Percentiles rank a stretch among this genome's conserved stretches.
These are phyloP conservation scores for Xerocomellus amylosporus DNA, from an alignment of 768 basidiomycete genomes.

Conservation along the genomic window DNA sequence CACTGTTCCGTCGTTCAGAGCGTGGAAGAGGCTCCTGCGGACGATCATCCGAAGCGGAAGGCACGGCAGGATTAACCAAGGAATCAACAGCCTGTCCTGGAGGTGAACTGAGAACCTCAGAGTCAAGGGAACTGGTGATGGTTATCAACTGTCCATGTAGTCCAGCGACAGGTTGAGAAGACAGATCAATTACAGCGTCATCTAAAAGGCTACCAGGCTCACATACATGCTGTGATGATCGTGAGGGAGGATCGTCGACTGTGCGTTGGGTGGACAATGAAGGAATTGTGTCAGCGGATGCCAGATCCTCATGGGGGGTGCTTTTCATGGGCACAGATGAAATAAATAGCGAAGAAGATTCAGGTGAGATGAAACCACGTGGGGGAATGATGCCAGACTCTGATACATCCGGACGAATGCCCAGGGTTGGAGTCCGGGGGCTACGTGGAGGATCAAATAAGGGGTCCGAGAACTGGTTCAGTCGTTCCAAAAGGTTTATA, in stretches of 20 bases:
- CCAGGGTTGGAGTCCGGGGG: neutral
- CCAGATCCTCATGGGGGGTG: neutral
- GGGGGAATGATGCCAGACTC: slow-evolving; percentile 13
- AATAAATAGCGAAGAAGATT: slow-evolving; percentile 38
- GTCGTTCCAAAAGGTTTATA: slow-evolving; percentile 30
- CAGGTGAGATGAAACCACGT: slow-evolving; percentile 41
- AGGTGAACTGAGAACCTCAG: neutral
- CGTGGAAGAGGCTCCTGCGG: slow-evolving; percentile 32
- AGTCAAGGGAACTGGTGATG: neutral
- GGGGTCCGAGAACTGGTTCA: slow-evolving; percentile 19
- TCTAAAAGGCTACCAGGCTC: slow-evolving; percentile 2
- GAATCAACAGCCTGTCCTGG: slow-evolving; percentile 4
- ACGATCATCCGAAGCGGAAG: neutral
- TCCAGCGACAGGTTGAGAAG: neutral
- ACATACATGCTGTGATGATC: slow-evolving; percentile 19
- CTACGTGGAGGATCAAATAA: neutral
- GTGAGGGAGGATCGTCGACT: slow-evolving; percentile 24
- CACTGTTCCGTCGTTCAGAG: slow-evolving; percentile 38
- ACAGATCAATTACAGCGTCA: slow-evolving; percentile 3
- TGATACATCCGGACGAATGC: neutral
- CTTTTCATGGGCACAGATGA: slow-evolving; percentile 5
- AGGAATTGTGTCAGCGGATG: slow-evolving; percentile 1
- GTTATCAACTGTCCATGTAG: slow-evolving; percentile 2
- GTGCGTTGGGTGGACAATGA: slow-evolving; percentile 9
- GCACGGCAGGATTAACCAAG: neutral